A percentile compares a stretch with the other conserved stretches of the same genome.
phyloP scores from a whole-genome alignment of 352 stramenopile genomes.

The Lagenidium giganteum region DNA sequence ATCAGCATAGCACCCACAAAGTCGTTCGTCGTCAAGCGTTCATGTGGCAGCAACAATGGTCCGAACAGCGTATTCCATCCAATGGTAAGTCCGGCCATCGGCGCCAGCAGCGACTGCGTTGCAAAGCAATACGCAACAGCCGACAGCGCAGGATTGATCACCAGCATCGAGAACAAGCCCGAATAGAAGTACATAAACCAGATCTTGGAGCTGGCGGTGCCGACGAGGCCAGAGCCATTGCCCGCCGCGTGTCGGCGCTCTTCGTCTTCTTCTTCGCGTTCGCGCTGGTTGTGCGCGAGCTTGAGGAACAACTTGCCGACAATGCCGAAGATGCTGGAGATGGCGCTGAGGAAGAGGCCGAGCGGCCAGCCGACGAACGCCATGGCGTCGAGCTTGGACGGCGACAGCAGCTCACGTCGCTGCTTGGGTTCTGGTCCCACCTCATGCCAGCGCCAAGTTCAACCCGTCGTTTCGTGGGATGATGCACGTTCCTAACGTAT shows the following conservation, averaged over 20 bases:
- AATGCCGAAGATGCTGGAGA: constrained; percentile 78
- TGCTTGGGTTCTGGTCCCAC: no score
- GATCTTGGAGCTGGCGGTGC: constrained; percentile 12
- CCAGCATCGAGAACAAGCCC: constrained; percentile 65
- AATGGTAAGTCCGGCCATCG: constrained; percentile 78
- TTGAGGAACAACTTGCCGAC: constrained; percentile 80
- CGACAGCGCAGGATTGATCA: constrained; percentile 64
- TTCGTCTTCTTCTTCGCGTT: constrained; percentile 44
- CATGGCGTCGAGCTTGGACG: no score
- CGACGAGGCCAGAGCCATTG: constrained; percentile 2
- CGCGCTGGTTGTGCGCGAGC: constrained; percentile 67
- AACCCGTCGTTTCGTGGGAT: no score
- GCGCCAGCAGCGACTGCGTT: constrained; percentile 73
- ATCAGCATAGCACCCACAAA: constrained; percentile 72
- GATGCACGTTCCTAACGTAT: no score
- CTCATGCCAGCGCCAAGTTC: no score
- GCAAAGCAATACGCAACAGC: constrained; percentile 72
- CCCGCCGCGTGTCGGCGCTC: constrained; percentile 20
- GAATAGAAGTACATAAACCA: constrained; percentile 72
- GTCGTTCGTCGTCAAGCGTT: constrained; percentile 67
- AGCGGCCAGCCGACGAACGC: constrained; percentile 69
- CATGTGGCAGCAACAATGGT: constrained; percentile 59
- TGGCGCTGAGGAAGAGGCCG: constrained; percentile 63
- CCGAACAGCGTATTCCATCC: constrained; percentile 81
- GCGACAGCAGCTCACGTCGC: no score